Evolutionary conservation across 1,284 basidiomycete species (phyloP), one percentile per base, ranked within the genome.

Genomic region (Golubevia sp.): DNA sequence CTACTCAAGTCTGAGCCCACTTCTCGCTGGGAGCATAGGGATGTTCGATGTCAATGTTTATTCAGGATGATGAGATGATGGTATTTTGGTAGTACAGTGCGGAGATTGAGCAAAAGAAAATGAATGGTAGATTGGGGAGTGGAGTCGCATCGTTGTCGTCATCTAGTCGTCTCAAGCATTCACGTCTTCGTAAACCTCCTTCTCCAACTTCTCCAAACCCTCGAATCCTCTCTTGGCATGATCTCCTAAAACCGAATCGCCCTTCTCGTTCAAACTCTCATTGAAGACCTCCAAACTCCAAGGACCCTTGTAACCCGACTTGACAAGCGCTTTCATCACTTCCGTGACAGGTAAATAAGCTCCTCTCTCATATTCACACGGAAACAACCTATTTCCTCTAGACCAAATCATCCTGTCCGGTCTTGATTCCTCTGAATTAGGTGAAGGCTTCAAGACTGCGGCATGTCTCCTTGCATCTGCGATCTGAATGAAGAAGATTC

Each of bases 211-310:
- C 20, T 23, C 50, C n/a, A 79, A 48, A 15, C 70, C 70, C 21
- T 62, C 57, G 21, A 70, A 62, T 6, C 50, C 84, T 6, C 84
- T 62, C 21, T 55, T 18, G 2, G 84, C 83, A 60, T 85, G 84
- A 50, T 64, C 54, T 2, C 24, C 20, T 1, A 79, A 81, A 1
- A 84, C 77, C 7, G 55, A 24, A 15, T 53, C 58, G 15, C 63
- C 55, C 26, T 60, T 26, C 1, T 76, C 69, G 20, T 60, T 53
- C 3, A 85, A 60, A 44, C 67, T 76, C 53, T 77, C 77, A 64
- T 84, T 84, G 62, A 85, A 85, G 4, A 85, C 82, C 58, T 85
- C 84, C 50, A 84, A 60, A 26, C 76, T 80, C 77, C 84, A 84
- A 2, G 79, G 68, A 1, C 84, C 84, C 3, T 44, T 54, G 61